Conservation (phyloP, 179 eudicot genomes). For the Silene noctiflora region DNA sequence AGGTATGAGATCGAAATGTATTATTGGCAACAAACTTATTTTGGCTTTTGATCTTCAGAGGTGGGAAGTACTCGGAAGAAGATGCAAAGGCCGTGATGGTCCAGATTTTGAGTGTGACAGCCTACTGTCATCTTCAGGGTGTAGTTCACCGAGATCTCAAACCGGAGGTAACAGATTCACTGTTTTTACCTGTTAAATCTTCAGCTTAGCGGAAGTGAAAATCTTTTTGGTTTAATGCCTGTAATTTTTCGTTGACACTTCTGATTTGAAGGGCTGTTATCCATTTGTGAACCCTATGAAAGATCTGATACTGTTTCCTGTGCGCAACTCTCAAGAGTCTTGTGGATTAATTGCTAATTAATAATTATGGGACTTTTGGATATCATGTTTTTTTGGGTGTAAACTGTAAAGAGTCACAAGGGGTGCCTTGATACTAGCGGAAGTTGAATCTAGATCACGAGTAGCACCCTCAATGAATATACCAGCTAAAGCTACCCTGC, state of each 20-base stretch:
- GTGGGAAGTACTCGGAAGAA: conserved; percentile 89
- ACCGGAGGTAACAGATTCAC: conserved; percentile 60
- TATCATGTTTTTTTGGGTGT: too few species aligned
- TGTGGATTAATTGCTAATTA: too few species aligned
- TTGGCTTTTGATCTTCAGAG: conserved; percentile 42
- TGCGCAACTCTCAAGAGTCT: too few species aligned
- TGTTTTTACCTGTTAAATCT: not conserved
- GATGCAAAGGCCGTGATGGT: conserved; percentile 84
- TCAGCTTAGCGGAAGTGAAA: not conserved
- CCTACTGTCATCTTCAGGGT: conserved; percentile 93
- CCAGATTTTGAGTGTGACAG: conserved; percentile 72
- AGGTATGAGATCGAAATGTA: conserved; percentile 1
- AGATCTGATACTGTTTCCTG: not conserved
- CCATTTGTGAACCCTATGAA: not conserved
- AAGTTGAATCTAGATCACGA: too few species aligned
- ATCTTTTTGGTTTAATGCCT: not conserved
- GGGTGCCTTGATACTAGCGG: too few species aligned
- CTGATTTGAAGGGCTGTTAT: not conserved
- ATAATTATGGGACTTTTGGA: too few species aligned
- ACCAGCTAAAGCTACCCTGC: too few species aligned
- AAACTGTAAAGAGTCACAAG: too few species aligned
- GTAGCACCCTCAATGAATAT: too few species aligned
- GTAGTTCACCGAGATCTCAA: conserved; percentile 91
- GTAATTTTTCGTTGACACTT: not conserved
- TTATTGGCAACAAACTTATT: conserved; percentile 8